Base-by-base conservation (phyloP, 2,329 filamentous ascomycete species). In the Dothistroma septosporum region DNA sequence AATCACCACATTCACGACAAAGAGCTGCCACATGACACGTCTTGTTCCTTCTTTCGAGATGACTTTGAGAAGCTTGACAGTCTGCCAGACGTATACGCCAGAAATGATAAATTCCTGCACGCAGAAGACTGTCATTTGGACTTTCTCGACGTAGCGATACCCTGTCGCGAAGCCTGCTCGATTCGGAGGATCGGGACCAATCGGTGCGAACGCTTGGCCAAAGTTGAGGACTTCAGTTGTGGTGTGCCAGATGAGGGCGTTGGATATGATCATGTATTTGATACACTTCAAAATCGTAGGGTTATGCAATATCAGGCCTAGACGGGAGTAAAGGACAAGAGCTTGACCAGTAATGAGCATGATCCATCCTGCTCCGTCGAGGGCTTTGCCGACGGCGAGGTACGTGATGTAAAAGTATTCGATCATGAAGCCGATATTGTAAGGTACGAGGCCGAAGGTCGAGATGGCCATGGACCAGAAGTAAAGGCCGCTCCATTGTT, bases 391-490 rank as follows among this genome's bases (percentile, higher is more conserved):
- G 24, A 53, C 50, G 10, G 31, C 50, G n/a, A 14, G 28, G n/a
- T 53, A 19, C 7, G 50, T 53, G 28, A 53, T 14, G 9, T 19
- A 1, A 28, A 53, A 53, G n/a, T 16, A 35, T n/a, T 53, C 50
- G 28, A 53, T 53, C 8, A 53, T 14, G n/a, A 53, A 53, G 28
- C 50, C 50, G 50, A 53, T 53, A n/a, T 35, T 53, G 50, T 53
- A 53, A 7, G 50, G 50, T 9, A 53, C 14, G 7, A 53, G 31
- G n/a, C 50, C 50, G 28, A 53, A 35, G 12, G 50, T 53, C 14
- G 50, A 53, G 24, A 53, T 19, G 14, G 50, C 16, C 50, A 53
- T 32, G 50, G 11, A 16, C 28, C 31, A 53, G 16, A 53, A 53
- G 50, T 53, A 53, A 1, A 53, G 31, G 16, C 50, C 50, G 31